These are phyloP conservation scores for Obba rivulosa DNA, from an alignment of 768 basidiomycete genomes.

Conservation along the genomic window DNA sequence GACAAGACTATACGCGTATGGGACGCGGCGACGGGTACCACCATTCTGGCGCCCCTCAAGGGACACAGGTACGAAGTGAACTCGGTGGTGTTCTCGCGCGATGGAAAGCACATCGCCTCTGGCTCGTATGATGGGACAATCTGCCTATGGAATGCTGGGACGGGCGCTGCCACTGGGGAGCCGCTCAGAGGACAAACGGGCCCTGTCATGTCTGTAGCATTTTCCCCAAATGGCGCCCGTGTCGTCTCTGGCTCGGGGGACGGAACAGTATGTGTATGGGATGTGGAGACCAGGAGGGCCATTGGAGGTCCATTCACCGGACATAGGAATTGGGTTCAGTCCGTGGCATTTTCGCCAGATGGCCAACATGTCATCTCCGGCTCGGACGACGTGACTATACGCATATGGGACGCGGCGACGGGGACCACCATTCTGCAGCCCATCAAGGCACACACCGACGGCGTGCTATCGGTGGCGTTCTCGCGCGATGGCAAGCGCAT, in stretches of 20 bases:
- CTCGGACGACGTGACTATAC: constrained; percentile 11
- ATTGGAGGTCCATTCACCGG: neutral
- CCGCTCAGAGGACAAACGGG: constrained; percentile 2
- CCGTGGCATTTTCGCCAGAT: constrained; percentile 17
- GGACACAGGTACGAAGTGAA: constrained; percentile 1
- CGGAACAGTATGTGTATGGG: constrained; percentile 1
- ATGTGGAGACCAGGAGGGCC: too few relatives aligned
- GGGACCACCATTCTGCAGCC: neutral
- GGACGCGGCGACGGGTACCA: too few relatives aligned
- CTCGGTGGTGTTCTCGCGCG: constrained; percentile 6
- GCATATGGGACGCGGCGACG: constrained; percentile 16
- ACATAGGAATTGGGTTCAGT: constrained; percentile 10
- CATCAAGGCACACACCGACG: constrained; percentile 5
- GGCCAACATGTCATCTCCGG: constrained; percentile 16
- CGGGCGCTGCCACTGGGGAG: constrained; percentile 19
- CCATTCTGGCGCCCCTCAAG: neutral
- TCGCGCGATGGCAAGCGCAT: constrained; percentile 14
- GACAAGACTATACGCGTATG: too few relatives aligned
- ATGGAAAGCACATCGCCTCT: constrained; percentile 30
- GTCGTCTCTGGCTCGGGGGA: constrained; percentile 13
- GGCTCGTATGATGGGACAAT: constrained; percentile 42
- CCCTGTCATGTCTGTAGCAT: constrained; percentile 3
- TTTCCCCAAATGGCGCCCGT: constrained; percentile 6
- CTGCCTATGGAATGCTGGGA: constrained; percentile 7
- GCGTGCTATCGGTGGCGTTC: constrained; percentile 22